A percentile compares a stretch with the other conserved stretches of the same genome.
Conservation (phyloP, 1,284 basidiomycete species). For the Mycosarcoma maydis region DNA sequence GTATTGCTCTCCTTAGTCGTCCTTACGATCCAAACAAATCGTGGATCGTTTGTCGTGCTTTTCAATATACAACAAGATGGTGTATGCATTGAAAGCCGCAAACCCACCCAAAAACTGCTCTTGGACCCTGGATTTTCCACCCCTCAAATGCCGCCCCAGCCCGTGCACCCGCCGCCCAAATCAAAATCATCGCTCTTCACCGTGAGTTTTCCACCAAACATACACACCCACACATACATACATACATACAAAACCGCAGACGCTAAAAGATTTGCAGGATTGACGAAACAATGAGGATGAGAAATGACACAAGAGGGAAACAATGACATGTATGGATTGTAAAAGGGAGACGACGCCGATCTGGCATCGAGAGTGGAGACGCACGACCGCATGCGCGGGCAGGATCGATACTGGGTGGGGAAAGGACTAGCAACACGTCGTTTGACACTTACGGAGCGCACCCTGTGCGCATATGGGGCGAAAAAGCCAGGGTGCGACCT, state of each 20-base stretch:
- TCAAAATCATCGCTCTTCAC: neutral
- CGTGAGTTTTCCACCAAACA: neutral
- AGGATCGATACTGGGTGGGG: no score
- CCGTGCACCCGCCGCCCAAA: neutral
- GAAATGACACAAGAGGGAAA: neutral
- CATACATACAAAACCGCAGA: neutral
- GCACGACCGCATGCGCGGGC: no score
- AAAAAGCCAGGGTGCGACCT: slow-evolving; percentile 1
- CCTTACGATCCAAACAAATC: no score
- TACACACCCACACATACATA: neutral
- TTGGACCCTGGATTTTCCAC: neutral
- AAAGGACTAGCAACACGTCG: neutral
- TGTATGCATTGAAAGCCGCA: no score
- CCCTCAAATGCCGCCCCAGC: neutral
- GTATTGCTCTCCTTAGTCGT: no score
- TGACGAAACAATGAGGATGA: no score
- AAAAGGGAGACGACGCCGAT: neutral
- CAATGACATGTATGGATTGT: slow-evolving; percentile 10
- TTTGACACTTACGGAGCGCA: slow-evolving; percentile 1
- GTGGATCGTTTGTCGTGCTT: no score
- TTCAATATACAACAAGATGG: no score
- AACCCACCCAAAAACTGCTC: no score
- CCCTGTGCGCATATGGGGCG: no score
- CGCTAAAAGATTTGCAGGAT: no score
- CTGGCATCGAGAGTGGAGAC: neutral